Conservation (phyloP, 495 filamentous ascomycete genomes). For the Neurospora africana region DNA sequence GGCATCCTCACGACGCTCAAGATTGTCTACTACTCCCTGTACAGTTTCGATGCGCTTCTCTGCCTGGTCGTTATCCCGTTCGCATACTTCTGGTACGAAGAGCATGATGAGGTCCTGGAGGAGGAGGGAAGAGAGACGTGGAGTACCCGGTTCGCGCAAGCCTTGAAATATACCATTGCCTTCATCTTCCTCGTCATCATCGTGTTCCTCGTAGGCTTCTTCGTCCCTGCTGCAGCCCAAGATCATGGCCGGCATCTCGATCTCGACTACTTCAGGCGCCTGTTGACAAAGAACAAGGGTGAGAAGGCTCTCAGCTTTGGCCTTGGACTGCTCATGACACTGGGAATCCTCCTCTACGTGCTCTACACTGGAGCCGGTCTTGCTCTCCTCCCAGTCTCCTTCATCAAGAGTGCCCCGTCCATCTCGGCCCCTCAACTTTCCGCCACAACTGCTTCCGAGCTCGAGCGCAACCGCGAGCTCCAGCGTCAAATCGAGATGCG, state of each 20-base stretch:
- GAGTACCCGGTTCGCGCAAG: constrained; percentile 61
- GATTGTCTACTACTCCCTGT: constrained; percentile 85
- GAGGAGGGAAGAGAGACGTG: constrained; percentile 66
- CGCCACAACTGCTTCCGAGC: constrained; percentile 62
- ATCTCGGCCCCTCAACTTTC: constrained; percentile 66
- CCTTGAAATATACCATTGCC: constrained; percentile 79
- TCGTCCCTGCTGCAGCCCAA: constrained; percentile 64
- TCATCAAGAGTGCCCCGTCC: constrained; percentile 83
- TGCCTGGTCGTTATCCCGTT: constrained; percentile 90
- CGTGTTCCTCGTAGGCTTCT: constrained; percentile 86
- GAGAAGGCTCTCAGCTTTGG: constrained; percentile 87
- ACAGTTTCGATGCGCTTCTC: constrained; percentile 82
- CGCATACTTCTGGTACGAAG: constrained; percentile 96
- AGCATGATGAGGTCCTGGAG: constrained; percentile 77
- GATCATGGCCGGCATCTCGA: constrained; percentile 54
- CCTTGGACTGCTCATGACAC: constrained; percentile 70
- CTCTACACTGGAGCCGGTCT: constrained; percentile 83
- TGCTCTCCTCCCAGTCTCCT: constrained; percentile 74
- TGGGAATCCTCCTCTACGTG: constrained; percentile 76
- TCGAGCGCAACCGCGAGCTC: constrained; percentile 80
- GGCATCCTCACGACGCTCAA: constrained; percentile 68
- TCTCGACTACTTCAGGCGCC: constrained; percentile 80
- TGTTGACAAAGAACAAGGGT: constrained; percentile 77
- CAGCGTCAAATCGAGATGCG: constrained; percentile 84
- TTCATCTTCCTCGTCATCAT: constrained; percentile 73